These are phyloP conservation scores for Linum usitatissimum DNA, from an alignment of 345 rosid genomes.

Conservation along the genomic window DNA sequence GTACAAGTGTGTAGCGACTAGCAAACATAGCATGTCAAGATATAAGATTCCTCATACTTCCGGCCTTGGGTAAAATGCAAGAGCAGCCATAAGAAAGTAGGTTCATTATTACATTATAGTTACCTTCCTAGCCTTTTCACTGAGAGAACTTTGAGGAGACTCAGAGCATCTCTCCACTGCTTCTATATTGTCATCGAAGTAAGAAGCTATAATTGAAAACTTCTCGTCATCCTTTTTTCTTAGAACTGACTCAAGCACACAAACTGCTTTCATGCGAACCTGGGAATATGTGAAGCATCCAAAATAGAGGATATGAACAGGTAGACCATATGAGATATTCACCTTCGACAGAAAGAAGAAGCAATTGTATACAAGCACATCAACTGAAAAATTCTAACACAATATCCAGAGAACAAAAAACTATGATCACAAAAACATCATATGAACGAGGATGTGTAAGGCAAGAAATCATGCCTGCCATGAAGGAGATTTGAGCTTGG, in stretches of 20 bases:
- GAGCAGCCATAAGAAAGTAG: background rate
- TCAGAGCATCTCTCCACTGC: conserved; percentile 54
- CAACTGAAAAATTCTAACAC: background rate
- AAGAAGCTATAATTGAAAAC: conserved; percentile 50
- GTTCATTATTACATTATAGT: background rate
- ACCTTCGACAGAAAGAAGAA: background rate
- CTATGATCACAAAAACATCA: background rate
- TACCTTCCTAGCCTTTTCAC: conserved; percentile 86
- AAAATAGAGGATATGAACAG: background rate
- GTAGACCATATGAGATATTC: background rate
- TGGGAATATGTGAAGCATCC: conserved; percentile 18
- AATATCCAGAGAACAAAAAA: background rate
- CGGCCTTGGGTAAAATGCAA: background rate
- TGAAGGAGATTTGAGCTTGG: conserved; percentile 75
- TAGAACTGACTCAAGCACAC: conserved; percentile 82
- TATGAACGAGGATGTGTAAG: background rate
- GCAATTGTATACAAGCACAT: background rate
- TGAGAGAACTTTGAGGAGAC: conserved; percentile 82
- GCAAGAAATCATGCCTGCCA: conserved; percentile 62
- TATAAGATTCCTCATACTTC: no score
- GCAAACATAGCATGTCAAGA: background rate
- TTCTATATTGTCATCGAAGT: conserved; percentile 65
- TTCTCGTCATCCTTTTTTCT: conserved; percentile 69
- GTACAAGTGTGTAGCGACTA: background rate
- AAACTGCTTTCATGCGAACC: conserved; percentile 88